Evolutionary conservation across 75 land plant genomes (phyloP).

Genomic region (Sequoia sempervirens): DNA sequence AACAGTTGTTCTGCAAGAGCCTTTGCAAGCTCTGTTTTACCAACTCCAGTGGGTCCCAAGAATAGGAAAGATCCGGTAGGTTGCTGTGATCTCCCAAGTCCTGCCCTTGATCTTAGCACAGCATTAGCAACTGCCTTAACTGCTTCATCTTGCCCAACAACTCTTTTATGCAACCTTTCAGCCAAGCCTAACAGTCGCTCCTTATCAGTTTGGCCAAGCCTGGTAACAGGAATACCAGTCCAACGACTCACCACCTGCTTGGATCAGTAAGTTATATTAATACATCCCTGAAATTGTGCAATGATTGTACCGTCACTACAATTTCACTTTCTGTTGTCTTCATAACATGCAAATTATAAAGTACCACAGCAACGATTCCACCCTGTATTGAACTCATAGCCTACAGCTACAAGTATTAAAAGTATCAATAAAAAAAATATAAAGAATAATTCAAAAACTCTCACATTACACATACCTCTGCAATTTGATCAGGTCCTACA

Average conservation of each 20-base stretch:
- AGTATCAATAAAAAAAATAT: neutral
- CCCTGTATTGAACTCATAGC: neutral
- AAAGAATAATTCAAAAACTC: neutral
- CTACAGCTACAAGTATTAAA: neutral
- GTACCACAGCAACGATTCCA: neutral
- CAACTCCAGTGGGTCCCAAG: constrained; percentile 98
- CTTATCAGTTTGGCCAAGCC: constrained; percentile 94
- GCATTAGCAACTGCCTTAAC: constrained; percentile 89
- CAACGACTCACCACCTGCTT: constrained; percentile 85
- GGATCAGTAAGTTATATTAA: neutral
- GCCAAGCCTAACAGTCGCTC: constrained; percentile 75
- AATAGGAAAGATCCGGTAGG: constrained; percentile 95
- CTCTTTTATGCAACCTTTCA: constrained; percentile 78
- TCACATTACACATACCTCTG: constrained; percentile 50
- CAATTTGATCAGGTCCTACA: constrained; percentile 94
- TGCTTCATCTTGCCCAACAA: constrained; percentile 93
- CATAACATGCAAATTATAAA: neutral
- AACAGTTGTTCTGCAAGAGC: constrained; percentile 96
- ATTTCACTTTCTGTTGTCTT: too few relatives aligned
- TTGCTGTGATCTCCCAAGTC: constrained; percentile 81
- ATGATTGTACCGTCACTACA: neutral
- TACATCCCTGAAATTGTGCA: neutral
- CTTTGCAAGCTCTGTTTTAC: constrained; percentile 97
- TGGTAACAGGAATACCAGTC: constrained; percentile 97
- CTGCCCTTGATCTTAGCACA: constrained; percentile 88